A percentile compares a stretch with the other conserved stretches of the same genome.
Conservation (phyloP, 441 rosid species). For the Eruca vesicaria region DNA sequence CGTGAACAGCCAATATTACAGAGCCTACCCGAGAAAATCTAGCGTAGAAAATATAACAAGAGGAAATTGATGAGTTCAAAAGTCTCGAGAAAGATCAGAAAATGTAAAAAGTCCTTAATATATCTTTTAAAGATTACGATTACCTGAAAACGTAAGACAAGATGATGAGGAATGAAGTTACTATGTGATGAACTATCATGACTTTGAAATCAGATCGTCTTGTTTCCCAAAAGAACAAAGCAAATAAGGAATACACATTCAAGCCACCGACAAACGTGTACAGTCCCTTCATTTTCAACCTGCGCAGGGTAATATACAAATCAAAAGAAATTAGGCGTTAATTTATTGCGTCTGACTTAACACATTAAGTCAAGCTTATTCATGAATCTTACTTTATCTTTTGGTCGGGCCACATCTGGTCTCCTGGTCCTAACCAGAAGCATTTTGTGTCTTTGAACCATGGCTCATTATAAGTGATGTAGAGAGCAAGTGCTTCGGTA, state of each 20-base stretch:
- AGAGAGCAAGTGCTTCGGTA: slow-evolving; percentile 56
- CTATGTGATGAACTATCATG: slow-evolving; percentile 58
- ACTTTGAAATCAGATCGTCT: slow-evolving; percentile 59
- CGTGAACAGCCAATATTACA: slow-evolving; percentile 53
- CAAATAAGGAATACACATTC: slow-evolving; percentile 50
- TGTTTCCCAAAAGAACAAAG: slow-evolving; percentile 67
- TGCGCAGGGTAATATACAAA: too few species aligned
- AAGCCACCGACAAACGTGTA: slow-evolving; percentile 55
- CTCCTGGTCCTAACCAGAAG: slow-evolving; percentile 81
- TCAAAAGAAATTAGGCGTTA: too few species aligned
- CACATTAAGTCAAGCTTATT: background rate
- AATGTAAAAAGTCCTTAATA: background rate
- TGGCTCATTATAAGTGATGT: slow-evolving; percentile 66
- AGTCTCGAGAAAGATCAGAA: background rate
- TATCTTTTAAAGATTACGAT: background rate
- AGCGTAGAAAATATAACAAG: slow-evolving; percentile 7
- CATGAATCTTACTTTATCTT: slow-evolving; percentile 51
- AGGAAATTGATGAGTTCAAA: background rate
- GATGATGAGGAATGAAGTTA: slow-evolving; percentile 42
- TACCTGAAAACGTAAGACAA: slow-evolving; percentile 59
- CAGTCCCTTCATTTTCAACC: slow-evolving; percentile 56
- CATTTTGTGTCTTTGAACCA: slow-evolving; percentile 71
- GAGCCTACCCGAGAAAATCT: slow-evolving; percentile 64
- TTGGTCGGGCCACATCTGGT: slow-evolving; percentile 81
- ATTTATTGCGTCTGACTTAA: background rate